Conservation (phyloP, 768 basidiomycete species). For the Rossbeevera mucosa region DNA sequence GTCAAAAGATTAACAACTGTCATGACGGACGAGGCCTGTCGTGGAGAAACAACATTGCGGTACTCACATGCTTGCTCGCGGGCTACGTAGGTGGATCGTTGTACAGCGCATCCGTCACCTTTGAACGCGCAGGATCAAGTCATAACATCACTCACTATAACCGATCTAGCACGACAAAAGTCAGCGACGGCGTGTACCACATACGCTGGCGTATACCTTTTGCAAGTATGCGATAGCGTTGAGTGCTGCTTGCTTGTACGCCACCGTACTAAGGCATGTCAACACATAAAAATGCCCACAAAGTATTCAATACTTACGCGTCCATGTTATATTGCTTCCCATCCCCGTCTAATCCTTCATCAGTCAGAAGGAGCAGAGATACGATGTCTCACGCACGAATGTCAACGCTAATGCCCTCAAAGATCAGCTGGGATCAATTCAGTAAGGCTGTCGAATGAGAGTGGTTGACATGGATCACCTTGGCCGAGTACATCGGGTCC, state of each 20-base stretch:
- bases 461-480: conserved; percentile 32
- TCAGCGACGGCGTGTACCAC: not conserved
- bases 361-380: conserved; percentile 1
- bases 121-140: not conserved
- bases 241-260: conserved; percentile 76
- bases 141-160: conserved; percentile 49
- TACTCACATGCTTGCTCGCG: conserved; percentile 69
- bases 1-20: not conserved
- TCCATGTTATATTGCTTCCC: conserved; percentile 78
- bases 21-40: not conserved
- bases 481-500: conserved; percentile 70
- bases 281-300: not conserved
- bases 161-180: conserved; percentile 46
- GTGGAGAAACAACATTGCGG: not conserved
- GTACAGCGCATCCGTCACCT: not conserved
- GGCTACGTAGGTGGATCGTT: conserved; percentile 35
- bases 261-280: conserved; percentile 49
- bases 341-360: conserved; percentile 48
- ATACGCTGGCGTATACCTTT: conserved; percentile 40
- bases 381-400: conserved; percentile 41
- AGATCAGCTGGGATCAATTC: conserved; percentile 46
- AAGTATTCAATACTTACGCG: conserved; percentile 39
- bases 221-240: conserved; percentile 71
- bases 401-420: conserved; percentile 73
- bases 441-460: not conserved